These are phyloP conservation scores for Antitrichia curtipendula DNA, from an alignment of 225 moss, liverwort and hornwort species.

Conservation along the genomic window DNA sequence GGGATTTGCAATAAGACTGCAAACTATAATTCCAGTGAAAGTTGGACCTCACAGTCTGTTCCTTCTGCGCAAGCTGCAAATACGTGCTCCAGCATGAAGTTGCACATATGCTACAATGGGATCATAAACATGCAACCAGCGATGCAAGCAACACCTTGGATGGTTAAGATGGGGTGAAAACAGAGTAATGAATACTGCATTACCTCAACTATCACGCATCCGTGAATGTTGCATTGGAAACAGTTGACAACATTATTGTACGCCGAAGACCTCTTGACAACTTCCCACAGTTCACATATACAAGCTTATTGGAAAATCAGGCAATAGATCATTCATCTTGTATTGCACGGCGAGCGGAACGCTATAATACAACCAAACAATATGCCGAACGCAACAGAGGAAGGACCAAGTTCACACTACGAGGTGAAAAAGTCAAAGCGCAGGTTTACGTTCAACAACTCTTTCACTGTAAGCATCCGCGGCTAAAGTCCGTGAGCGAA, in stretches of 20 bases:
- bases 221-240: background rate
- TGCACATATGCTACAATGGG: too few relatives aligned
- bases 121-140: too few relatives aligned
- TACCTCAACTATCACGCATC: background rate
- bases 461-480: too few relatives aligned
- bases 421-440: too few relatives aligned
- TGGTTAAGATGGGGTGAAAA: background rate
- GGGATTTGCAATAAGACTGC: background rate
- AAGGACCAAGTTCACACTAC: background rate
- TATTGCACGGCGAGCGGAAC: too few relatives aligned
- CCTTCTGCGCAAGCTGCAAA: background rate
- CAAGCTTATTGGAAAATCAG: background rate
- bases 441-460: background rate
- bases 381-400: background rate
- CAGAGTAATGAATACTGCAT: background rate
- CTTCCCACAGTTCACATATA: background rate
- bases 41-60: background rate
- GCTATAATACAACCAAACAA: too few relatives aligned
- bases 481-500: background rate
- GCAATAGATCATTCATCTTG: background rate
- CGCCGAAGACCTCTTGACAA: too few relatives aligned
- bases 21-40: background rate
- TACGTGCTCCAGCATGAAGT: too few relatives aligned
- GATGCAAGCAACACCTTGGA: background rate
- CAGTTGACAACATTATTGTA: background rate